Base-by-base conservation (phyloP, 495 filamentous ascomycete species). In the Chaetomium tenue region DNA sequence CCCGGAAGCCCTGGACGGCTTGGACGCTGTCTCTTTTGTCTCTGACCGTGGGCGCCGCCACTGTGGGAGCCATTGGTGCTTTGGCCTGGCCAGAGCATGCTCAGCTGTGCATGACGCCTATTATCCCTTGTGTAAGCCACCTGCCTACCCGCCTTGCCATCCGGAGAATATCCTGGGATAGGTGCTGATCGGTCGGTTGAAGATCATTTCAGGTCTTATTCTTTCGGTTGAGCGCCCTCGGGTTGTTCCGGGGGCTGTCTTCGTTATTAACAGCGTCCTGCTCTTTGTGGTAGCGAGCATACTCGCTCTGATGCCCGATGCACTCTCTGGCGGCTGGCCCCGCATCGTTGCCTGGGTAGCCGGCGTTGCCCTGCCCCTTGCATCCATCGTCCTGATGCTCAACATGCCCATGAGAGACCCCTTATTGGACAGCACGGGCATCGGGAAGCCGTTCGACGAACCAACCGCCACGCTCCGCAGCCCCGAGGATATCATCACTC, bases 401-500 rank as follows among this genome's bases (percentile, higher is more conserved):
- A 71, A 80, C 22, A 93, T 92, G 90, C 90, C 91, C 20, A 73
- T 92, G 63, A 82, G 91, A 59, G 80, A 88, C 55, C 83, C 85
- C 12, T 71, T 72, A 0, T 71, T 89, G n/a, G 77, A 83, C 26
- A 75, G 73, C n/a, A 74, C 82, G 3, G 83, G 84, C 8, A 92
- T 93, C 59, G 85, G 87, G 64, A 72, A 76, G 16, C 77, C 87
- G 7, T 86, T 82, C 40, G 76, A 78, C 18, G 61, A 76, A 33
- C 87, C 91, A 40, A 86, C 82, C 3, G 82, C 76, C 13, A 69
- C 83, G 3, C 79, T 86, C 20, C 85, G 90, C 37, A 93, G 88
- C 55, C 91, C 91, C n/a, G 91, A 95, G 71, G 91, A 95, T 68
- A 84, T 89, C 64, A 71, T 94, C 46, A 88, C 81, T 23, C 78